A percentile compares a stretch with the other conserved stretches of the same genome.
Evolutionary conservation across 2,329 filamentous ascomycete genomes (phyloP).

Genomic region (Diaporthe citriasiana): DNA sequence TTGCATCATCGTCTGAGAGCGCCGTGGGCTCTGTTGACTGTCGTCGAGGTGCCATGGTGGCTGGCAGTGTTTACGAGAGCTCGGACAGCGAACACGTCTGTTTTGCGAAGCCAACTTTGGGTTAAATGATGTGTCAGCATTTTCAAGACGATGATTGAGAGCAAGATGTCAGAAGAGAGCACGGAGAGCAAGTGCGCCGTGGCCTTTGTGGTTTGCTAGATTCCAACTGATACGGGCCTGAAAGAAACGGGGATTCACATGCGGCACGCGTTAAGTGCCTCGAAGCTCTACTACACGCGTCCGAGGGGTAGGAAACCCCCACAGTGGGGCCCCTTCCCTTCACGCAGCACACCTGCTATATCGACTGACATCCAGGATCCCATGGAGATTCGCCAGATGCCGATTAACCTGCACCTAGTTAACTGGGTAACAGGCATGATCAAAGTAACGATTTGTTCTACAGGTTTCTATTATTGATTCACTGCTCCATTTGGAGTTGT

Average conservation of each 20-base stretch:
- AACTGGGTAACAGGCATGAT: neutral
- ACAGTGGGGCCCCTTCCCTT: neutral
- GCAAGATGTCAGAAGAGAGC: neutral
- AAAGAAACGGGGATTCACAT: neutral
- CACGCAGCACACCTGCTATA: neutral
- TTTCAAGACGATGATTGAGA: neutral
- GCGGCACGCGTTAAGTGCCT: slow-evolving; percentile 10
- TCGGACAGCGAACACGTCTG: neutral
- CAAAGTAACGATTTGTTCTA: neutral
- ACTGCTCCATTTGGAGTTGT: too few species aligned
- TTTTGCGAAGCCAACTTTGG: neutral
- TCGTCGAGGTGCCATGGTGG: slow-evolving; percentile 26
- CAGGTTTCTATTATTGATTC: neutral
- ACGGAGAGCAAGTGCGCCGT: neutral
- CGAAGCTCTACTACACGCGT: neutral
- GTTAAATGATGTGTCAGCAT: slow-evolving; percentile 7
- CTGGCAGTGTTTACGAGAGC: neutral
- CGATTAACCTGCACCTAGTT: too few species aligned
- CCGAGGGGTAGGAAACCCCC: neutral
- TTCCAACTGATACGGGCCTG: too few species aligned
- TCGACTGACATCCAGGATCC: too few species aligned
- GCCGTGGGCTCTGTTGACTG: slow-evolving; percentile 25
- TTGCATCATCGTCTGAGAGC: slow-evolving; percentile 43
- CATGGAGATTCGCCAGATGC: too few species aligned
- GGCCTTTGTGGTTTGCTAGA: neutral